Base-by-base conservation (phyloP, 208 protist species). In the Leishmania tarentolae region DNA sequence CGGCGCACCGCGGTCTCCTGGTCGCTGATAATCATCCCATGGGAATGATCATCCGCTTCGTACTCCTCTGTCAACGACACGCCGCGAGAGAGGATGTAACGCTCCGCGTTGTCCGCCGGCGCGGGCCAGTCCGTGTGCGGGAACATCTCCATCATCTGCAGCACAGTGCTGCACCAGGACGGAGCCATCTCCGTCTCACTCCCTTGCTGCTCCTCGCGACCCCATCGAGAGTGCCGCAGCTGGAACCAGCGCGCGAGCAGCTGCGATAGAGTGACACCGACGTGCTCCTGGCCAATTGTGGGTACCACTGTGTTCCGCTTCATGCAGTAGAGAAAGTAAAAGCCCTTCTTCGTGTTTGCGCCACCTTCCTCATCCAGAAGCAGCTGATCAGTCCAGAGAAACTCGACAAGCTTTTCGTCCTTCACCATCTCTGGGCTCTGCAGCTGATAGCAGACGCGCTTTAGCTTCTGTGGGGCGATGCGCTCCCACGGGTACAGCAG, bases 291-390 rank as follows among this genome's bases (percentile, higher is more conserved):
- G 44, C 59, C 65, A 7, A 96, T 72, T 61, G 65, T 73, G 47
- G 85, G 71, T 50, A 73, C 31, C 31, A 91, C 44, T 7, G 50
- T 71, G 65, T 83, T 84, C n/a, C 80, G 83, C 72, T 90, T 79
- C 53, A 96, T 77, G 68, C 75, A 59, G 86, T 98, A 98, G 44
- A 98, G 83, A 76, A 96, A 98, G 82, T 94, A 89, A 86, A 98
- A 97, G 52, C 96, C 96, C 72, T 93, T 81, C 73, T 91, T 87
- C 9, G 81, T 78, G 68, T 93, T 96, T 31, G 87, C 90, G 46
- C 94, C 94, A 76, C 85, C 92, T 84, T 95, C 89, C 74, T 97
- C 94, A 77, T 98, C 96, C 47, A 68, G 72, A 9, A 96, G 81
- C 21, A 96, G 81, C 63, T 84, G 61, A 80, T 97, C 86, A 44